Evolutionary conservation across 768 basidiomycete species (phyloP).

Genomic region (Lenzites betulinus): DNA sequence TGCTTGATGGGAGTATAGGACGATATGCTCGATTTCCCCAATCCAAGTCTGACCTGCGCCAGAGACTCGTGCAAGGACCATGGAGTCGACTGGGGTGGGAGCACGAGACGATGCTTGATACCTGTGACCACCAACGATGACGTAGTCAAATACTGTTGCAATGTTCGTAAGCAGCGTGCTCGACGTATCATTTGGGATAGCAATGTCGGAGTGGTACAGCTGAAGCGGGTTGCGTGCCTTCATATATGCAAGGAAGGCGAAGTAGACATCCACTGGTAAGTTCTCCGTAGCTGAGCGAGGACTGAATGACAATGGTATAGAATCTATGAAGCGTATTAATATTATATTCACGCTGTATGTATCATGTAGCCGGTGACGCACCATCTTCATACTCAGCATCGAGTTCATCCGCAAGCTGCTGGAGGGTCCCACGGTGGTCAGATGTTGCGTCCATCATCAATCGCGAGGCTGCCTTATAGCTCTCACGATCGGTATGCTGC

Average conservation of each 20-base stretch:
- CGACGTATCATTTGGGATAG: background rate
- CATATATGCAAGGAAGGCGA: background rate
- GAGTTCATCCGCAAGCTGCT: background rate
- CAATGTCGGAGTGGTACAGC: background rate
- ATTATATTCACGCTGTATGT: background rate
- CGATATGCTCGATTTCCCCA: background rate
- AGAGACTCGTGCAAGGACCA: background rate
- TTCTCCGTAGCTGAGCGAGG: background rate
- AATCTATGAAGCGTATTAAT: background rate
- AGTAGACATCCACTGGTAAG: background rate
- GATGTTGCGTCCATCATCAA: background rate
- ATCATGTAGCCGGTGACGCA: background rate
- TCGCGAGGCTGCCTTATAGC: background rate
- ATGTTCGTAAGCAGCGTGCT: background rate
- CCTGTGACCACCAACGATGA: background rate
- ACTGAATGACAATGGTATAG: background rate
- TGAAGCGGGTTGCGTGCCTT: background rate
- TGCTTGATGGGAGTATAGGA: background rate
- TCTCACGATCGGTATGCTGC: background rate
- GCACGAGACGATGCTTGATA: background rate
- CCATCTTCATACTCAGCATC: background rate
- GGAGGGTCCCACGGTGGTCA: background rate
- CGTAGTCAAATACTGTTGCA: background rate
- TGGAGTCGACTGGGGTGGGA: background rate
- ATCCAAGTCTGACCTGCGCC: background rate